A percentile compares a stretch with the other conserved stretches of the same genome.
phyloP scores from a whole-genome alignment of 768 basidiomycete genomes.

The Agrocybe chaxingu region DNA sequence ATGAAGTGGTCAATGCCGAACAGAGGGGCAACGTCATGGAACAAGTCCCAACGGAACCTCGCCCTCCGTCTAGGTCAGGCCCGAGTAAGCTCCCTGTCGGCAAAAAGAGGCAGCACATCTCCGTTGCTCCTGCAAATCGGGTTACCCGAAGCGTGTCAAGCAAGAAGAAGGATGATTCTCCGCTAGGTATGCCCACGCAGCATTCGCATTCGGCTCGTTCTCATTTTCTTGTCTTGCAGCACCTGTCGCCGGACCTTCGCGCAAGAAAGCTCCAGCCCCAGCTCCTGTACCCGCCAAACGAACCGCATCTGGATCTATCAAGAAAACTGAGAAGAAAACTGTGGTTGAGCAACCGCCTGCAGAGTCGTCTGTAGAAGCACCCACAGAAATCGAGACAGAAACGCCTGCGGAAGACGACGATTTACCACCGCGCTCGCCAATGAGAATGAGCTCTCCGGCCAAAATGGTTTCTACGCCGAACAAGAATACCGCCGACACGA shows the following conservation, averaged over 20 bases:
- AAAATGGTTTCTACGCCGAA: constrained; percentile 4
- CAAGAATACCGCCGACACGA: constrained; percentile 6
- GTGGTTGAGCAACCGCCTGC: background rate
- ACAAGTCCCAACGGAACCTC: background rate
- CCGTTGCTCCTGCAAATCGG: constrained; percentile 21
- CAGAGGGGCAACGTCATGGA: background rate
- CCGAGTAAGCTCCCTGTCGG: constrained; percentile 16
- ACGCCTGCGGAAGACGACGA: constrained; percentile 5
- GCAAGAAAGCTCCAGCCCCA: constrained; percentile 6
- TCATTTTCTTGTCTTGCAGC: background rate
- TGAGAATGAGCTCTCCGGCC: constrained; percentile 27
- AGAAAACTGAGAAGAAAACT: constrained; percentile 1
- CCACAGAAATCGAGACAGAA: background rate
- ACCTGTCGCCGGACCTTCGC: background rate
- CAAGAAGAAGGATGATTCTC: constrained; percentile 20
- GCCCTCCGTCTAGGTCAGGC: background rate
- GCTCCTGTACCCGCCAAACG: constrained; percentile 10
- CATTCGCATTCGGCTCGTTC: background rate
- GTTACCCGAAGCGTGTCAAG: constrained; percentile 34
- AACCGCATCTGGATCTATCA: constrained; percentile 11
- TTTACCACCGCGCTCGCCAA: constrained; percentile 29
- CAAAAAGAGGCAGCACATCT: constrained; percentile 24
- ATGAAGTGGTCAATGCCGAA: background rate
- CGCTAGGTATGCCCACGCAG: constrained; percentile 4
- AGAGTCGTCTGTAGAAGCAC: background rate